Base-by-base conservation (phyloP, 345 rosid species). In the Corymbia maculata region DNA sequence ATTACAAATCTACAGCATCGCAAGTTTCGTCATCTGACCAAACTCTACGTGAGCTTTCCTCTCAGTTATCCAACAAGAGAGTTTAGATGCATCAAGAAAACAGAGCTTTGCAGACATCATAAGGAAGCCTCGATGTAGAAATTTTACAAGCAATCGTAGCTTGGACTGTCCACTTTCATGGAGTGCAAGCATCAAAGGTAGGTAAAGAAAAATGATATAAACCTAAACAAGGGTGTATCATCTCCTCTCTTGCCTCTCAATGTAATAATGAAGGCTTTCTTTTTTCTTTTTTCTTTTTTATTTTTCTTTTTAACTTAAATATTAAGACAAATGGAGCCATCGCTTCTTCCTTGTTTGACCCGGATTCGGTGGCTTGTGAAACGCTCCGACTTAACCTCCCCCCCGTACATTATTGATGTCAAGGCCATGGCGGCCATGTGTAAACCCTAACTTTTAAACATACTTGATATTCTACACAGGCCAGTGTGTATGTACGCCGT, bases 271-370 rank as follows among this genome's bases (percentile, higher is more conserved):
- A 42, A 19, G 42, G 42, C 42, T 36, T 36, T 36, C 42, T 36
- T 36, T 36, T 36, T 4, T 36, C 4, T 36, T 36, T 36, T 36
- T 36, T 36, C 4, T 36, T 36, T 42, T 68, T 75, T 19, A n/a
- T n/a, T n/a, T n/a, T n/a, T n/a, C n/a, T 30, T 75, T 44, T 75
- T 42, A 9, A 19, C 49, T 36, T 36, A 75, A 42, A 75, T 75
- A 75, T 75, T 75, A 36, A 75, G 49, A 42, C 28, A 75, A 75
- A 75, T 21, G 84, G 49, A 75, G 49, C 84, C 84, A 42, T 75
- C 84, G 42, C 84, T 75, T 21, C 84, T 86, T 87, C 87, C 85
- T 91, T 79, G 89, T 89, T 90, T 90, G 90, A 92, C 91, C 91
- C 91, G 89, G 79, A 89, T 59, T 86, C 80, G 89, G 19, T 90